A percentile compares a stretch with the other conserved stretches of the same genome.
phyloP scores from a whole-genome alignment of 768 basidiomycete species.

The Melanogaster broomeanus region DNA sequence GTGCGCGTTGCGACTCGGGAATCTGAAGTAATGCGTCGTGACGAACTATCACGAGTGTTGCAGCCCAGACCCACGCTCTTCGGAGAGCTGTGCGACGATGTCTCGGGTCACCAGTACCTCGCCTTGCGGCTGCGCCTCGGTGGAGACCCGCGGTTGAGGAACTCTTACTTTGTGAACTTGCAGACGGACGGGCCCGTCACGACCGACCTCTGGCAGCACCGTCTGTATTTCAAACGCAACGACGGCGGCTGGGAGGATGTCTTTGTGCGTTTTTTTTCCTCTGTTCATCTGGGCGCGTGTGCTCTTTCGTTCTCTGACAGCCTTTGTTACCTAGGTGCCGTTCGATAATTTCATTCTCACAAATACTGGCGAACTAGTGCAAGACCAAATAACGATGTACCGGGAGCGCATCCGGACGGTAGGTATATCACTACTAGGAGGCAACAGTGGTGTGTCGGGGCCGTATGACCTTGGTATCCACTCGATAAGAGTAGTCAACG shows the following conservation, averaged over 20 bases:
- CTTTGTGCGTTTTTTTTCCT: conserved; percentile 53
- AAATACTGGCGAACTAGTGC: conserved; percentile 69
- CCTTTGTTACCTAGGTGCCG: conserved; percentile 70
- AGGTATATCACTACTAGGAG: conserved; percentile 86
- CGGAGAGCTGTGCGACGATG: conserved; percentile 83
- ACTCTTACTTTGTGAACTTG: conserved; percentile 91
- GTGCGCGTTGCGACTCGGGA: conserved; percentile 36
- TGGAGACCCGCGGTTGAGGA: conserved; percentile 74
- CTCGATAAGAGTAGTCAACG: conserved; percentile 78
- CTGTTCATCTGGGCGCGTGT: conserved; percentile 5
- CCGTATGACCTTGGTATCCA: conserved; percentile 83
- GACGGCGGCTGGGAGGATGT: conserved; percentile 81
- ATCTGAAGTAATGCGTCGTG: background rate
- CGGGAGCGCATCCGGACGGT: conserved; percentile 75
- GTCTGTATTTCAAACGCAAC: conserved; percentile 72
- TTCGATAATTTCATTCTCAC: conserved; percentile 75
- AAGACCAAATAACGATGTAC: conserved; percentile 74
- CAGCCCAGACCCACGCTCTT: conserved; percentile 82
- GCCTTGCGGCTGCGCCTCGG: conserved; percentile 76
- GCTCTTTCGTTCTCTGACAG: conserved; percentile 3
- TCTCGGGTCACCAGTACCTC: conserved; percentile 78
- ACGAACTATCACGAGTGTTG: background rate
- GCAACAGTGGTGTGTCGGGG: conserved; percentile 74
- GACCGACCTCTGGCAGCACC: conserved; percentile 93
- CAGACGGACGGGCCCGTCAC: conserved; percentile 83